Base-by-base conservation (phyloP, 2,329 filamentous ascomycete genomes). In the Chalaropsis thielavioides region DNA sequence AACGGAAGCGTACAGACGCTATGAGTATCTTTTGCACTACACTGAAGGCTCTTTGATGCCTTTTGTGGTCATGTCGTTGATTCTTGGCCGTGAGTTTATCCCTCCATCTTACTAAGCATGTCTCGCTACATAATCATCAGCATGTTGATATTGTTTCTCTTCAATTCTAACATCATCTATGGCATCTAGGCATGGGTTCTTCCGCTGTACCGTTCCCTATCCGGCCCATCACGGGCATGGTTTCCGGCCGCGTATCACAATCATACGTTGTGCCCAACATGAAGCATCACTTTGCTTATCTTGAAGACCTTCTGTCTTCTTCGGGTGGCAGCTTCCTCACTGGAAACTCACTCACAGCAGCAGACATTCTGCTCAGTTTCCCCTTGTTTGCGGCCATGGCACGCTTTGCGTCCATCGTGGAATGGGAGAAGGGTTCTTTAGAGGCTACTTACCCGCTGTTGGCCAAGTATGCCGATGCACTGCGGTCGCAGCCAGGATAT, bases 31-130 rank as follows among this genome's bases (percentile, higher is more conserved):
- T 69, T 83, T 96, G 79, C 88, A 96, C 73, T 96, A 92, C 74
- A 80, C 83, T 4, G 92, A 96, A 76, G 92, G 92, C 11, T 89
- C 83, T 67, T 75, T 96, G 68, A 94, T 95, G 86, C 81, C 84
- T 0, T 77, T 84, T 60, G 73, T 94, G 68, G 75, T 92, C 0
- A 74, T 89, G 68, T 76, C 79, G 15, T 72, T 94, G 17, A 75
- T 95, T 31, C 76, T 88, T 13, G 71, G 71, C 3, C 73, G 79
- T 81, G 72, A 66, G 77, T 75, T 41, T 1, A 46, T 27, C 46
- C 46, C 46, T 51, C 24, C 6, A 10, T 46, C 15, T 46, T 46
- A 1, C 19, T 46, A 2, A 13, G 35, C 15, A 13, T 22, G 49
- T 35, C 31, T 64, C 15, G 46, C 61, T 40, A 61, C 4, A 43